Conservation (phyloP, 2,329 filamentous ascomycete species). For the Botrytis elliptica region DNA sequence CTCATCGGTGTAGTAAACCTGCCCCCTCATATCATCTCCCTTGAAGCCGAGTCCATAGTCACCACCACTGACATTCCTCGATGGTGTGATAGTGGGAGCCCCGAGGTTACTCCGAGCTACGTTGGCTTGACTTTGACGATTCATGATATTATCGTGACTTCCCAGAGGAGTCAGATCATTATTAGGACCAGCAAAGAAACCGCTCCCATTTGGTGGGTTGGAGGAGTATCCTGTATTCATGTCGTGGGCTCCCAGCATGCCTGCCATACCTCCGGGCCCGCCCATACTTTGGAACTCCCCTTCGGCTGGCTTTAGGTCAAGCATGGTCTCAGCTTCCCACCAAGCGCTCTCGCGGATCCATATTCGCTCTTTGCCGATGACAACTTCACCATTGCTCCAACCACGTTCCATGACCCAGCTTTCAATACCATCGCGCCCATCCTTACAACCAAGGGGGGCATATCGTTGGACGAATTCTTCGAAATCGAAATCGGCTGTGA, state of each 20-base stretch:
- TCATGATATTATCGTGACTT: conserved; percentile 70
- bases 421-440: conserved; percentile 89
- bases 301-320: conserved; percentile 68
- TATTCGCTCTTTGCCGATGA: conserved; percentile 84
- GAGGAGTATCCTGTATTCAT: conserved; percentile 73
- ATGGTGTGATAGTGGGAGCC: conserved; percentile 61
- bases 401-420: conserved; percentile 92
- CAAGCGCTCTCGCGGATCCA: conserved; percentile 94
- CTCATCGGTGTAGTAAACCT: conserved; percentile 71
- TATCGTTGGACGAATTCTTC: conserved; percentile 90
- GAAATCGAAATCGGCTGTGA: conserved; percentile 92
- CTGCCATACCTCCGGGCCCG: conserved; percentile 37
- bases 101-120: conserved; percentile 49
- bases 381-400: conserved; percentile 97
- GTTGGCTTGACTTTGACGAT: conserved; percentile 30
- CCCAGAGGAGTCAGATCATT: conserved; percentile 61
- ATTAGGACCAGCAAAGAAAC: conserved; percentile 67
- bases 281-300: conserved; percentile 29
- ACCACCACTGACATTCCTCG: conserved; percentile 59
- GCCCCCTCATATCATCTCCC: conserved; percentile 73
- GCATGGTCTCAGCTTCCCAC: conserved; percentile 98
- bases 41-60: conserved; percentile 89
- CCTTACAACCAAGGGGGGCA: conserved; percentile 76
- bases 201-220: conserved; percentile 49
- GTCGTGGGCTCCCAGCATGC: conserved; percentile 54